A percentile compares a stretch with the other conserved stretches of the same genome.
Conservation (phyloP, 2,329 filamentous ascomycete genomes). For the Botrytis medusae region DNA sequence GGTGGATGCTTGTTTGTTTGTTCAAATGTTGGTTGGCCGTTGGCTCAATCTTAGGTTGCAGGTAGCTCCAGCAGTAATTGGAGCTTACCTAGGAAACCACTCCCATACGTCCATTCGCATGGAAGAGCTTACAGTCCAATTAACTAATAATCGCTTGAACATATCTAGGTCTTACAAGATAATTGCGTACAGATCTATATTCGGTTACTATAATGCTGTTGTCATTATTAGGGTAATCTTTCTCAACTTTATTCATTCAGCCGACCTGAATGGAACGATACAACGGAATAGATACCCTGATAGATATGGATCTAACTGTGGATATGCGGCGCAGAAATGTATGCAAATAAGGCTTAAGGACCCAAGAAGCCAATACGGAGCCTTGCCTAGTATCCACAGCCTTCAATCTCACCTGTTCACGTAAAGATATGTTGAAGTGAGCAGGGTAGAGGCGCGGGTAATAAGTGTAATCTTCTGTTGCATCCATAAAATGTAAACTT, state of each 20-base stretch:
- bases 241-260: background rate
- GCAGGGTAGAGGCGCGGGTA: background rate
- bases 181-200: background rate
- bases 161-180: background rate
- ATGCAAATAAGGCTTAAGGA: constrained; percentile 12
- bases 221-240: background rate
- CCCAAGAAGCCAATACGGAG: background rate
- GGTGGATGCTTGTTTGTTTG: background rate
- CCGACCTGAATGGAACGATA: background rate
- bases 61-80: background rate
- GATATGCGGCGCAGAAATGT: background rate
- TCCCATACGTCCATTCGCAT: background rate
- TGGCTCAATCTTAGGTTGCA: background rate
- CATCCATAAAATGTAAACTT: background rate
- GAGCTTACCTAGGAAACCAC: background rate
- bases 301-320: constrained; percentile 13
- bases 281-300: background rate
- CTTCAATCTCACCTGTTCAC: constrained; percentile 16
- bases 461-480: background rate
- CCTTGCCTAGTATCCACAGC: background rate
- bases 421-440: constrained; percentile 7
- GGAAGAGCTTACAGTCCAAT: background rate
- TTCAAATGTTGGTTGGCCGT: background rate
- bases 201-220: background rate
- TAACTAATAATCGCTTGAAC: background rate